Evolutionary conservation across 768 basidiomycete species (phyloP), one percentile per base, ranked within the genome.

Genomic region (Brasilioporus rufonigricans): DNA sequence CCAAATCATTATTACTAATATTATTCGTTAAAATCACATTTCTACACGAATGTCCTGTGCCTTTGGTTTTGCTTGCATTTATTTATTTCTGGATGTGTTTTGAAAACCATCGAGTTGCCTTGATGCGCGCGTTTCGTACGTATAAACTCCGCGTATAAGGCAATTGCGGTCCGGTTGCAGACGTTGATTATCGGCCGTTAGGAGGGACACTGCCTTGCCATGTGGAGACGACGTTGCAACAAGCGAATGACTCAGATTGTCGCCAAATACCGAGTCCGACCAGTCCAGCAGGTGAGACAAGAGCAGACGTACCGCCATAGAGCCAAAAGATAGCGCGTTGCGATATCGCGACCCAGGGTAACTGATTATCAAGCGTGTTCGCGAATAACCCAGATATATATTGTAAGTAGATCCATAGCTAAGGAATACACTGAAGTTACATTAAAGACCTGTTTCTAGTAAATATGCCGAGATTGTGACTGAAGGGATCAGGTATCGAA

Each of bases 371-470:
- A 26, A 1, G 19, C 7, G 35, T 33, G 35, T 50, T 36, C 33
- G 18, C 41, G 13, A 68, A 65, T 63, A 65, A 18, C 55, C 55
- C 52, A 33, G 55, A 45, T 39, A 49, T 56, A 44, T 64, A 67
- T 56, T 54, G 59, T 65, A 67, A 47, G 52, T 60, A 54, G 44
- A 55, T 57, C 55, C 55, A 46, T 39, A 55, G 52, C 54, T 62
- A 63, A 33, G 52, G 61, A 59, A 58, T 69, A 68, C 65, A 69
- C 18, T 52, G 50, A 53, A 66, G 35, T 50, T 64, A 60, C 62
- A 64, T 59, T 66, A 58, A 66, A 57, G 44, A 29, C 55, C 27
- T 55, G 65, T 56, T 59, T 66, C 66, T 69, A 66, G 35, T 67
- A 60, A 48, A 53, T 49, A 65, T 66, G 66, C 56, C 45, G 57